A percentile compares a stretch with the other conserved stretches of the same genome.
Conservation (phyloP, 495 filamentous ascomycete species). For the Neurospora sp. region DNA sequence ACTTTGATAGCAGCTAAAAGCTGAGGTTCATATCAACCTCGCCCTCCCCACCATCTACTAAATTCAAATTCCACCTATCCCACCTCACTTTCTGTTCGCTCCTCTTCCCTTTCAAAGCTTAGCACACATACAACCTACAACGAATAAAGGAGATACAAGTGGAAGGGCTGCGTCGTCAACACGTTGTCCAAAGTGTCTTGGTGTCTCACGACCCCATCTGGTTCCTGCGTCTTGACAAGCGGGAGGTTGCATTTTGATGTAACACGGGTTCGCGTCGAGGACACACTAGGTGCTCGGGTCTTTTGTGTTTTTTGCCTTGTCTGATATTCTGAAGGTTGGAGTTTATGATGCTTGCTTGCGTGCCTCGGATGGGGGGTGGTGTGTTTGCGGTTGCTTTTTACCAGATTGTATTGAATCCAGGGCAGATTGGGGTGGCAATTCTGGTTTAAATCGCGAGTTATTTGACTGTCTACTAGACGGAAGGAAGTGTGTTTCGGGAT, state of each 20-base stretch:
- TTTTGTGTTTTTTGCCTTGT: background rate
- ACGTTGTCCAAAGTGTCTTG: background rate
- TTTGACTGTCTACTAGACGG: no score
- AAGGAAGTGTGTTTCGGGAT: background rate
- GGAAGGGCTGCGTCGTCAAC: background rate
- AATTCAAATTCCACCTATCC: background rate
- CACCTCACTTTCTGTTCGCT: background rate
- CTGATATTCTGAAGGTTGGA: background rate
- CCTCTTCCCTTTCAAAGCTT: background rate
- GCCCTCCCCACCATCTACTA: background rate
- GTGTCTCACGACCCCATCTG: background rate
- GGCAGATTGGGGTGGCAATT: no score
- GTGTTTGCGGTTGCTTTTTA: background rate
- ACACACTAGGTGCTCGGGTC: background rate
- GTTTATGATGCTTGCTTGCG: background rate
- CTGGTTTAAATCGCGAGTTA: no score
- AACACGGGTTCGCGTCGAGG: background rate
- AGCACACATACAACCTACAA: background rate
- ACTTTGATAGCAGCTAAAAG: background rate
- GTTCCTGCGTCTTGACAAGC: background rate
- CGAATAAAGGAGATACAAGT: background rate
- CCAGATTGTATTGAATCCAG: background rate
- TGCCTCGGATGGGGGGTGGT: background rate
- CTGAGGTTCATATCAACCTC: background rate
- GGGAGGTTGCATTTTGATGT: background rate